Evolutionary conservation across 1,284 basidiomycete species (phyloP).

Genomic region (Leccinum pallidistipes): DNA sequence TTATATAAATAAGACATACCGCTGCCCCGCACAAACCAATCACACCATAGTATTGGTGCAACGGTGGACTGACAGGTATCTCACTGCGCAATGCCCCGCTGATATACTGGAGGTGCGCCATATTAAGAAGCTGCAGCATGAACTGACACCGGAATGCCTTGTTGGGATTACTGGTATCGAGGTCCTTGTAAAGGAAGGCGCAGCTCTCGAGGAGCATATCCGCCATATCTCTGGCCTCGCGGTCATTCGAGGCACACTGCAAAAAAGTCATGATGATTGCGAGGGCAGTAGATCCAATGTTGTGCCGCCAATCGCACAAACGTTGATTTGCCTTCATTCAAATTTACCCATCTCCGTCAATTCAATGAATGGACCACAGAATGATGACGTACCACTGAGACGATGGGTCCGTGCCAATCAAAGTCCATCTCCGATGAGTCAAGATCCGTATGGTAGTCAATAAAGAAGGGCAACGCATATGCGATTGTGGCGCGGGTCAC

Average conservation of each 20-base stretch:
- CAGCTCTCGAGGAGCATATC: not conserved
- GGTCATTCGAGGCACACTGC: not conserved
- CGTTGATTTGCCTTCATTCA: not conserved
- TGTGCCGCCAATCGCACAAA: not conserved
- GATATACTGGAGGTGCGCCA: not conserved
- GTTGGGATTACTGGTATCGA: not conserved
- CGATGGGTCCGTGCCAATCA: not conserved
- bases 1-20: too few species aligned
- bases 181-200: constrained; percentile 2
- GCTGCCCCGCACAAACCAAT: too few species aligned
- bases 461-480: not conserved
- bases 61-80: not conserved
- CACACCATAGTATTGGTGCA: not conserved
- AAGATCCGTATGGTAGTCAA: not conserved
- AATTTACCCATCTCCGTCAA: not conserved
- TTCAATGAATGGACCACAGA: not conserved
- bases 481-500: not conserved
- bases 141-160: not conserved
- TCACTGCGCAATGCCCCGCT: not conserved
- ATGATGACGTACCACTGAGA: not conserved
- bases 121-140: constrained; percentile 1
- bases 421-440: not conserved
- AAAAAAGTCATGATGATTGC: not conserved
- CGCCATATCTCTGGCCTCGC: not conserved
- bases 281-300: not conserved